Conservation (phyloP, 176 grass and related monocot genomes). For the Calamus simplicifolius region DNA sequence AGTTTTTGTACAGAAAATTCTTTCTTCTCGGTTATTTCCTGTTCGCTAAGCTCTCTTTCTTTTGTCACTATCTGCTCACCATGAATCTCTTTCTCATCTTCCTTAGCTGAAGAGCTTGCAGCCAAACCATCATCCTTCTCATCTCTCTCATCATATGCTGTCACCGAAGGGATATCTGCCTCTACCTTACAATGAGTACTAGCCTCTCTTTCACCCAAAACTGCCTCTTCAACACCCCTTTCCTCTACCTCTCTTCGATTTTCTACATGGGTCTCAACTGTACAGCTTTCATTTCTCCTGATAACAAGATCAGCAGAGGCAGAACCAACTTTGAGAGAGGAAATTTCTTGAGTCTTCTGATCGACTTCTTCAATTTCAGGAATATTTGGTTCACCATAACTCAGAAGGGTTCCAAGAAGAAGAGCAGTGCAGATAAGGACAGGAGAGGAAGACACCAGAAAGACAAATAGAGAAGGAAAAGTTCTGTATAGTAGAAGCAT, state of each 20-base stretch:
- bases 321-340: conserved; percentile 29
- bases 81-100: conserved; percentile 10
- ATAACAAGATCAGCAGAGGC: conserved; percentile 24
- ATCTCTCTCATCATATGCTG: conserved; percentile 27
- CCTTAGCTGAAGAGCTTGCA: conserved; percentile 7
- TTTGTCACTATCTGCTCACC: conserved; percentile 20
- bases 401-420: conserved; percentile 77
- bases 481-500: conserved; percentile 61
- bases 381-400: conserved; percentile 47
- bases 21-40: conserved; percentile 7
- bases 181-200: conserved; percentile 28
- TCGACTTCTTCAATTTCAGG: conserved; percentile 36
- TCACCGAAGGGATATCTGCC: conserved; percentile 35
- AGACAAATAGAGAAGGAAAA: conserved; percentile 47
- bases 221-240: conserved; percentile 9
- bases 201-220: conserved; percentile 21
- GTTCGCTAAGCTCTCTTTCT: conserved; percentile 6
- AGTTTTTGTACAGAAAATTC: conserved; percentile 22
- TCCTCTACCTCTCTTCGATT: conserved; percentile 12
- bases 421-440: conserved; percentile 69
- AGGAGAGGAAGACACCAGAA: conserved; percentile 66
- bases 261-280: conserved; percentile 18
- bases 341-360: conserved; percentile 17
- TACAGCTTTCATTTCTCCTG: conserved; percentile 24
- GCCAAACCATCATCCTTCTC: conserved; percentile 16